These are phyloP conservation scores for Acorus calamus DNA, from an alignment of 106 monocot genomes.

Conservation along the genomic window DNA sequence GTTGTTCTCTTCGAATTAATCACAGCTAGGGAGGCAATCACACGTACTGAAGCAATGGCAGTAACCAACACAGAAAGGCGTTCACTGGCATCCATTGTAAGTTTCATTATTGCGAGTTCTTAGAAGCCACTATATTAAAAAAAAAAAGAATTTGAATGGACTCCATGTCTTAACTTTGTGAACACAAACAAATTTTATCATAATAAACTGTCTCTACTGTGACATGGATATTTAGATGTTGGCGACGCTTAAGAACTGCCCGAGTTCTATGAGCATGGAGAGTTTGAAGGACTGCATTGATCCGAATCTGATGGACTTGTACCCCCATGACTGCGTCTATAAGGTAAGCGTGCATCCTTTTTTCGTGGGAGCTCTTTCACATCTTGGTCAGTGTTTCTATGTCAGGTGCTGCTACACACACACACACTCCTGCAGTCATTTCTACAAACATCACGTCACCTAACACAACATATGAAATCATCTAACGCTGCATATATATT, in stretches of 20 bases:
- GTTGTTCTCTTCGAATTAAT: conserved; percentile 93
- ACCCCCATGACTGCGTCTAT: conserved; percentile 86
- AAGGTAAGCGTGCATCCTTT: conserved; percentile 36
- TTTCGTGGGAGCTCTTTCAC: neutral
- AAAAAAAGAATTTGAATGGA: too few species aligned
- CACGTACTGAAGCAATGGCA: conserved; percentile 44
- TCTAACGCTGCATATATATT: too few species aligned
- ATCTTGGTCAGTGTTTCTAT: too few species aligned
- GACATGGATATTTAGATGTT: conserved; percentile 54
- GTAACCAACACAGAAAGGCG: conserved; percentile 57
- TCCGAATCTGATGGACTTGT: conserved; percentile 70
- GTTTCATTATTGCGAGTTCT: conserved; percentile 3
- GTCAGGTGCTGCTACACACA: too few species aligned
- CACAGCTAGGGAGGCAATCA: conserved; percentile 89
- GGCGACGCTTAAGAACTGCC: conserved; percentile 52
- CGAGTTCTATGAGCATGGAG: conserved; percentile 63
- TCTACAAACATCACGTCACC: too few species aligned
- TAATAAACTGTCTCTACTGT: neutral
- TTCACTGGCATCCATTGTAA: conserved; percentile 92
- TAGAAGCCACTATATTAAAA: too few species aligned
- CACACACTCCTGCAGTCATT: too few species aligned
- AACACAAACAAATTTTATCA: too few species aligned
- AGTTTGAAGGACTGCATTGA: conserved; percentile 70
- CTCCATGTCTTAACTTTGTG: too few species aligned
- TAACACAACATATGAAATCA: too few species aligned